A percentile compares a stretch with the other conserved stretches of the same genome.
Conservation (phyloP, 352 stramenopile species). For the Pythium folliculosum region DNA sequence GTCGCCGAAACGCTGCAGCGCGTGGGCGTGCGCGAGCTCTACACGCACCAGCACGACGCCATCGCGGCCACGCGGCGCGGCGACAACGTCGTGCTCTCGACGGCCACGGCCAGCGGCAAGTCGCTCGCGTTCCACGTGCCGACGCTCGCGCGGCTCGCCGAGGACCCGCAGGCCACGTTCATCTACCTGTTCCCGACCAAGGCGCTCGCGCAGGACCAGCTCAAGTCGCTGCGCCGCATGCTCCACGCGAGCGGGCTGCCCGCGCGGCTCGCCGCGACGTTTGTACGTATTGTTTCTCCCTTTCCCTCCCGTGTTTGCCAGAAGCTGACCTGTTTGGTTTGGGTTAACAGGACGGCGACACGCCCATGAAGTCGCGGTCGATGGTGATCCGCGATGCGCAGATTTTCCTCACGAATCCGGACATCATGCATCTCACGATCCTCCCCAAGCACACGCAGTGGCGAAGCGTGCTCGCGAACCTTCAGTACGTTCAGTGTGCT, state of each 20-base stretch:
- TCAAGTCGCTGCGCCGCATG: conserved; percentile 85
- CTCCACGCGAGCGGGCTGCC: conserved; percentile 57
- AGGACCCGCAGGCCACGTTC: conserved; percentile 62
- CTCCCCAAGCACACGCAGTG: conserved; percentile 93
- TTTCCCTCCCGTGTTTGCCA: too few relatives aligned
- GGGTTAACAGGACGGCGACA: conserved; percentile 91
- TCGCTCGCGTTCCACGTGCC: conserved; percentile 96
- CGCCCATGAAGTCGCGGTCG: conserved; percentile 85
- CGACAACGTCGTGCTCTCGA: conserved; percentile 95
- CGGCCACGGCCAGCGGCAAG: conserved; percentile 96
- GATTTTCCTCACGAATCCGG: conserved; percentile 98
- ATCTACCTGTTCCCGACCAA: conserved; percentile 99
- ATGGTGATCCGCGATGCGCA: conserved; percentile 85
- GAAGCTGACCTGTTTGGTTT: neutral
- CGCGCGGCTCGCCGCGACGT: conserved; percentile 58
- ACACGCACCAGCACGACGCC: conserved; percentile 88
- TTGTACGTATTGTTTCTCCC: conserved; percentile 40
- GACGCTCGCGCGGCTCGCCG: conserved; percentile 80
- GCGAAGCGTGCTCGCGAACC: conserved; percentile 81
- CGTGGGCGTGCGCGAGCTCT: conserved; percentile 78
- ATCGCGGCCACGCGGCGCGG: conserved; percentile 88
- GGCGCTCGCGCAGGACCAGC: conserved; percentile 97
- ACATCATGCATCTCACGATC: conserved; percentile 98
- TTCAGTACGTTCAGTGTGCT: conserved; percentile 61
- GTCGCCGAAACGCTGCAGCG: conserved; percentile 46